Evolutionary conservation across 176 grass and related monocot genomes (phyloP), one percentile per base, ranked within the genome.

Genomic region (Ampelocalamus luodianensis): DNA sequence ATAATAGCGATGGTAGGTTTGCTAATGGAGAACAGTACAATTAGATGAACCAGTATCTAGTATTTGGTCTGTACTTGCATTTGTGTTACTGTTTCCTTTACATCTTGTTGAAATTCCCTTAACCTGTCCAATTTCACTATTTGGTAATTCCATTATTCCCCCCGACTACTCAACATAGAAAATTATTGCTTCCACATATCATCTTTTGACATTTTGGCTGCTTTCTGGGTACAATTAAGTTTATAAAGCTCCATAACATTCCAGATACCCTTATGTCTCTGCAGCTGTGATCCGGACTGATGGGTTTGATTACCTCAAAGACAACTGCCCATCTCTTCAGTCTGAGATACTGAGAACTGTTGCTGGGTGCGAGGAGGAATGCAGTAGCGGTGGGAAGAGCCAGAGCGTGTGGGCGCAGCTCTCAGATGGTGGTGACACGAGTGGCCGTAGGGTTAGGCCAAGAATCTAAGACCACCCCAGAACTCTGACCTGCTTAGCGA

Each of bases 211-310:
- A 18, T 32, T 77, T 81, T 56, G 37, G 29, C 65, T 76, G 64
- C 32, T 85, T 90, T 82, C 24, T 76, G 54, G 54, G 72, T 46
- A 10, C 76, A 85, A 72, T 80, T 81, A 59, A 67, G 82, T 91
- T 85, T 92, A 49, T 83, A 71, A 82, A 87, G 71, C 79, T 87
- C 34, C 79, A 87, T 97, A 90, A 89, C 88, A 87, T 91, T 91
- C 82, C 86, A 88, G 87, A 95, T 92, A 63, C 84, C 45, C 71
- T 90, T 90, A 86, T 89, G 79, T 96, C 79, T 87, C 83, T 98
- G 92, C 96, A 98, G 96, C 96, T 93, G 93, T 98, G 68, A 95
- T 98, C 76, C 86, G 89, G 23, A 93, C 87, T 11, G 86, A 91
- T 7, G 93, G 96, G 74, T 98, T 98, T 15, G 72, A 89, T 85